A percentile compares a stretch with the other conserved stretches of the same genome.
Conservation (phyloP, 306 rosid genomes). For the Benincasa hispida region DNA sequence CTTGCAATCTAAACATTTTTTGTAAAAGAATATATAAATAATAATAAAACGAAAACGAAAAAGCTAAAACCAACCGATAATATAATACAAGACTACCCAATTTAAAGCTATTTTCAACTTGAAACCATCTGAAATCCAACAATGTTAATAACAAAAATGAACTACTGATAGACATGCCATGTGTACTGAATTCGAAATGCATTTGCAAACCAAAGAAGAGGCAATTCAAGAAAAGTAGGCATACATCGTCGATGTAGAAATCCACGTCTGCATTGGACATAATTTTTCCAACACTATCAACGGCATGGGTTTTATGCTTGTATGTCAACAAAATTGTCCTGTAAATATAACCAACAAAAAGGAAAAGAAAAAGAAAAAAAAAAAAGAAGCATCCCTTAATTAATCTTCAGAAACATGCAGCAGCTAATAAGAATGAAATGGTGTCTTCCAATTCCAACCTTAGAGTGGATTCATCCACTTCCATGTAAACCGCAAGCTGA, state of each 20-base stretch:
- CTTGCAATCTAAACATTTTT: neutral
- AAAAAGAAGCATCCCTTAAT: neutral
- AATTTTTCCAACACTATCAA: constrained; percentile 59
- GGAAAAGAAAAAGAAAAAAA: too few species aligned
- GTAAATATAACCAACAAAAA: constrained; percentile 7
- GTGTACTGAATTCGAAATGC: neutral
- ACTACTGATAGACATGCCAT: neutral
- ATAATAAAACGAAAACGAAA: neutral
- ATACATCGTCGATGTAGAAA: constrained; percentile 80
- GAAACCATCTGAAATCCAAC: neutral
- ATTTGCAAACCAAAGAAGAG: neutral
- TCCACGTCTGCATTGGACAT: constrained; percentile 79
- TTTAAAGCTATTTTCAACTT: neutral
- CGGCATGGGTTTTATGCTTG: constrained; percentile 94
- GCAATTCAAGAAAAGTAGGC: constrained; percentile 12
- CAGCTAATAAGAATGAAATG: neutral
- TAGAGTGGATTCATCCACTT: constrained; percentile 86
- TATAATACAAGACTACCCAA: neutral
- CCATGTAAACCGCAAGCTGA: constrained; percentile 90
- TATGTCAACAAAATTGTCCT: constrained; percentile 88
- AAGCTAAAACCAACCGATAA: neutral
- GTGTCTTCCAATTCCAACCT: constrained; percentile 34
- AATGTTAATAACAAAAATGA: neutral
- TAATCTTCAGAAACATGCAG: neutral
- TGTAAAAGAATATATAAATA: neutral